Percentiles rank a stretch among this genome's conserved stretches.
Evolutionary conservation across 768 basidiomycete genomes (phyloP).

Genomic region (Termitomyces sp.): DNA sequence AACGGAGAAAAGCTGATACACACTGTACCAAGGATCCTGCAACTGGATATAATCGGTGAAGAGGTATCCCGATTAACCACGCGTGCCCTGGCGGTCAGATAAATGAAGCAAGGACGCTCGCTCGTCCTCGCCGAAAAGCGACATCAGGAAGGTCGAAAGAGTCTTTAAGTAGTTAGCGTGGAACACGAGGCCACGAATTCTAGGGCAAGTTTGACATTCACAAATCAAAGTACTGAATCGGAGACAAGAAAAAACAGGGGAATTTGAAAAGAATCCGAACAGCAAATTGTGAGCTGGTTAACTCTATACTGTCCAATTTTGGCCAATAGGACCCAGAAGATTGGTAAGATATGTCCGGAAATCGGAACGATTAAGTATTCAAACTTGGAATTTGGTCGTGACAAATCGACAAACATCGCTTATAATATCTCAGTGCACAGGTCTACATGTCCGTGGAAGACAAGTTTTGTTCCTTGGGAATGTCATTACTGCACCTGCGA

Average conservation of each 20-base stretch:
- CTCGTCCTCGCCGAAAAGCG: constrained; percentile 29
- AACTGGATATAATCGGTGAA: constrained; percentile 19
- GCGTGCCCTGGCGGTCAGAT: constrained; percentile 12
- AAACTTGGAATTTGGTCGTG: not conserved
- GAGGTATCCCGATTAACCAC: constrained; percentile 10
- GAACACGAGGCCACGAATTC: constrained; percentile 35
- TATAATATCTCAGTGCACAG: not conserved
- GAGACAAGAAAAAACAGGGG: too few species aligned
- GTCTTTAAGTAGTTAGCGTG: constrained; percentile 25
- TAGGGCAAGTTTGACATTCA: not conserved
- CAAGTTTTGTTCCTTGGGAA: not conserved
- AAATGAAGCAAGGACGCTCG: constrained; percentile 24
- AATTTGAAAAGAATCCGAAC: too few species aligned
- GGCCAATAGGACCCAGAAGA: constrained; percentile 24
- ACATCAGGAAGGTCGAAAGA: constrained; percentile 23
- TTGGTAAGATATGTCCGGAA: not conserved
- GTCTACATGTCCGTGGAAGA: not conserved
- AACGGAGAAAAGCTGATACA: constrained; percentile 5
- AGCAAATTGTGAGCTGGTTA: too few species aligned
- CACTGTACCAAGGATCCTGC: constrained; percentile 10
- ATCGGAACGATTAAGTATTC: not conserved
- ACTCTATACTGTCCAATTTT: constrained; percentile 8
- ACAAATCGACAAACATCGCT: not conserved
- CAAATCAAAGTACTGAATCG: not conserved
- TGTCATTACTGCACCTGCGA: not conserved